A percentile compares a stretch with the other conserved stretches of the same genome.
Conservation (phyloP, 129 eudicot species). For the Oenanthe sinensis region DNA sequence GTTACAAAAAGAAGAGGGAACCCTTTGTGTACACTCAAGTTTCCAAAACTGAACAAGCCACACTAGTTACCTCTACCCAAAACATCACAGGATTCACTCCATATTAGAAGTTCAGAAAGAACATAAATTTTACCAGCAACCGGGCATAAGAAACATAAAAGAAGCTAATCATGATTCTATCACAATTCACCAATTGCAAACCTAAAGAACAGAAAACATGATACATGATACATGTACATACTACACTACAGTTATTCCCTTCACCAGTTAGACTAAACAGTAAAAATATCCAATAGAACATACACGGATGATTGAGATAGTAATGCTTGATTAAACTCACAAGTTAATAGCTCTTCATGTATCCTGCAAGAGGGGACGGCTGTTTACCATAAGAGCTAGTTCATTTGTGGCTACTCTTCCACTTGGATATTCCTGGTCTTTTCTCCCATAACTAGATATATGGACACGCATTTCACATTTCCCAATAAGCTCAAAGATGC, state of each 20-base stretch:
- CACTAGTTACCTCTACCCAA: background rate
- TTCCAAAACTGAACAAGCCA: background rate
- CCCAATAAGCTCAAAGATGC: conserved; percentile 85
- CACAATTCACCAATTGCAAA: background rate
- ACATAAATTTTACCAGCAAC: background rate
- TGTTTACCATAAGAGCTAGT: conserved; percentile 21
- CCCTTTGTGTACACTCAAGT: background rate
- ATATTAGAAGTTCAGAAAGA: background rate
- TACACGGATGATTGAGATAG: background rate
- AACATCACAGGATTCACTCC: background rate
- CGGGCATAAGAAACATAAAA: background rate
- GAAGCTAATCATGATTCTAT: background rate
- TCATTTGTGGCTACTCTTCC: conserved; percentile 31
- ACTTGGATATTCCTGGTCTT: conserved; percentile 26
- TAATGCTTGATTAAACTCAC: background rate
- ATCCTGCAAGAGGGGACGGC: conserved; percentile 10
- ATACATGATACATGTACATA: background rate
- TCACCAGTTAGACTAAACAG: background rate
- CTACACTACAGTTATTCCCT: background rate
- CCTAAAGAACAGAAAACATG: background rate
- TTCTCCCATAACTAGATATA: conserved; percentile 42
- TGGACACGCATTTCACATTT: conserved; percentile 73
- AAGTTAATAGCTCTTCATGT: conserved; percentile 1
- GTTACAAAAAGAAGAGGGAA: background rate
- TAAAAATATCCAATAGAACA: background rate